phyloP scores from a whole-genome alignment of 2,329 filamentous ascomycete genomes.

The Sporothrix luriei region DNA sequence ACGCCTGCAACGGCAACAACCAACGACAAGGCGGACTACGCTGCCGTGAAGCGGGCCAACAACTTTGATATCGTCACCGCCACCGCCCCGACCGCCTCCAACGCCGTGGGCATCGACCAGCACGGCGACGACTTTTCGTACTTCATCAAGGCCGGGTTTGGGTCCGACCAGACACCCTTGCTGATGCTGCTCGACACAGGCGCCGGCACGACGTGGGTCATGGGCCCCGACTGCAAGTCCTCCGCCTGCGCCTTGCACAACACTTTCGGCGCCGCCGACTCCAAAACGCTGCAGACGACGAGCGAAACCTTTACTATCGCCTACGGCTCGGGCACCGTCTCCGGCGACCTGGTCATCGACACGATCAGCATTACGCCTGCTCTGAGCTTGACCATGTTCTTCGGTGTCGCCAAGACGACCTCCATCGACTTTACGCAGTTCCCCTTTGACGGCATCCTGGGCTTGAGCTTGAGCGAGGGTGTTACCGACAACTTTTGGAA shows the following conservation, averaged over 20 bases:
- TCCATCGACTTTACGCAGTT: slow-evolving; percentile 75
- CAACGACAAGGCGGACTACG: not conserved
- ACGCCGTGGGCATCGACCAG: slow-evolving; percentile 61
- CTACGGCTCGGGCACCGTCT: slow-evolving; percentile 77
- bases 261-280: slow-evolving; percentile 67
- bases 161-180: slow-evolving; percentile 56
- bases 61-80: slow-evolving; percentile 54
- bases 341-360: slow-evolving; percentile 67
- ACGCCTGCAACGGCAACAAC: slow-evolving; percentile 25
- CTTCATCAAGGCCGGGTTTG: slow-evolving; percentile 61
- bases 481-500: slow-evolving; percentile 69
- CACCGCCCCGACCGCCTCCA: slow-evolving; percentile 48
- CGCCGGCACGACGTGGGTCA: slow-evolving; percentile 79
- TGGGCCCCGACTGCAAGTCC: slow-evolving; percentile 68
- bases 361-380: slow-evolving; percentile 64
- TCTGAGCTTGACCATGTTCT: slow-evolving; percentile 64
- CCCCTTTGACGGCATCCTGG: slow-evolving; percentile 85
- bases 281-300: slow-evolving; percentile 61
- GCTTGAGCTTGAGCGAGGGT: slow-evolving; percentile 66
- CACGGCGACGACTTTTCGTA: slow-evolving; percentile 69
- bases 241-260: slow-evolving; percentile 69
- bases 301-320: slow-evolving; percentile 63
- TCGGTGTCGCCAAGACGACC: slow-evolving; percentile 72
- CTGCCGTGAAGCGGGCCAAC: slow-evolving; percentile 47
- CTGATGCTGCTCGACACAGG: slow-evolving; percentile 69